phyloP scores from a whole-genome alignment of 177 flowering plant genomes.

The Telopea speciosissima region DNA sequence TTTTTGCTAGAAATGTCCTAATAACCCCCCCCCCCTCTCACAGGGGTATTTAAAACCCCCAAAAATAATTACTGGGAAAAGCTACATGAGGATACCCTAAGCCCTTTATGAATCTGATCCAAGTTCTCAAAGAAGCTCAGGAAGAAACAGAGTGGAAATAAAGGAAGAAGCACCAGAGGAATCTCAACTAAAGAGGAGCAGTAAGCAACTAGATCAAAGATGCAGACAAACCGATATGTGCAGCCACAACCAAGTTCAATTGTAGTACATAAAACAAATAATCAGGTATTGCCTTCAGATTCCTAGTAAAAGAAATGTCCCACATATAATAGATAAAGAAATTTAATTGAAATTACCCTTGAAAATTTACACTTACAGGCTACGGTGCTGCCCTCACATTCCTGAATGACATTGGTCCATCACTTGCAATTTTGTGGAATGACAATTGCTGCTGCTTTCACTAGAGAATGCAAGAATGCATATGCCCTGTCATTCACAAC shows the following conservation, averaged over 20 bases:
- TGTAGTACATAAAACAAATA: too few relatives aligned
- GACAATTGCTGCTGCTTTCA: neutral
- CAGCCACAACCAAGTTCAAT: neutral
- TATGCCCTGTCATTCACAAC: neutral
- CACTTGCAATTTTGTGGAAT: too few relatives aligned
- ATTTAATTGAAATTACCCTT: neutral
- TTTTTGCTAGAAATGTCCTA: too few relatives aligned
- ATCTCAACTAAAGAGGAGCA: neutral
- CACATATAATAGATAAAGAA: neutral
- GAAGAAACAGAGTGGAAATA: slow-evolving; percentile 15
- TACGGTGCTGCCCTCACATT: too few relatives aligned
- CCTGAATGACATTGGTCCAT: too few relatives aligned
- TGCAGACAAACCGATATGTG: neutral
- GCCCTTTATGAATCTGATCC: slow-evolving; percentile 17
- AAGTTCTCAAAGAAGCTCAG: slow-evolving; percentile 31
- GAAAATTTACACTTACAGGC: too few relatives aligned
- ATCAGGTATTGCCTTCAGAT: too few relatives aligned
- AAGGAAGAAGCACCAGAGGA: neutral
- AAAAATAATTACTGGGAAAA: too few relatives aligned
- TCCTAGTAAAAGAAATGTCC: neutral
- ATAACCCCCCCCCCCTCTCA: too few relatives aligned
- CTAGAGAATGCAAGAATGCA: neutral
- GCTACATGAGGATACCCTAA: too few relatives aligned
- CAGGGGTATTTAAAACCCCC: too few relatives aligned
- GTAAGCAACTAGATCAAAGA: neutral